Percentiles rank a stretch among this genome's conserved stretches.
These are phyloP conservation scores for Hamamelis virginiana DNA, from an alignment of 164 flowering plant species.

Conservation along the genomic window DNA sequence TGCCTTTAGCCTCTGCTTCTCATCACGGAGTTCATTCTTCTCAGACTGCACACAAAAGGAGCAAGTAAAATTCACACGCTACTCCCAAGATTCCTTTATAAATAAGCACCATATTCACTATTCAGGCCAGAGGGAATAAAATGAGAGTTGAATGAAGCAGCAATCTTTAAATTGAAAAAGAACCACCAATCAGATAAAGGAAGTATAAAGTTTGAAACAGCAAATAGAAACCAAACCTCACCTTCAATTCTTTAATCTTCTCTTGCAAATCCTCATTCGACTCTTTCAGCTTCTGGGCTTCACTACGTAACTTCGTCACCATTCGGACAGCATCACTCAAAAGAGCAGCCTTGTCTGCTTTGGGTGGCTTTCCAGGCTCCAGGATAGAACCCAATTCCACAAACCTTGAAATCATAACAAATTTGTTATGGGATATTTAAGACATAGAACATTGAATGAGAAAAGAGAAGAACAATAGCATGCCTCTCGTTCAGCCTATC, in stretches of 20 bases:
- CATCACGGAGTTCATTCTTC: conserved; percentile 61
- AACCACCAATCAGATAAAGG: background rate
- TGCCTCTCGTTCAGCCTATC: conserved; percentile 34
- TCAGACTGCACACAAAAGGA: conserved; percentile 31
- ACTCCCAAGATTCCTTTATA: too few relatives aligned
- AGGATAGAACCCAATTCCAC: conserved; percentile 52
- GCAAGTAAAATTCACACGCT: background rate
- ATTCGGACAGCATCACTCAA: conserved; percentile 47
- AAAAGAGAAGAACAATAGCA: conserved; percentile 3
- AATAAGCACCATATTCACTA: too few relatives aligned
- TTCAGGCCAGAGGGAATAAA: too few relatives aligned
- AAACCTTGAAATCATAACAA: conserved; percentile 34
- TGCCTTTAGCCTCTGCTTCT: conserved; percentile 49
- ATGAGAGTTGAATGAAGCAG: too few relatives aligned
- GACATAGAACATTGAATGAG: background rate
- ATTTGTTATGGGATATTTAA: background rate
- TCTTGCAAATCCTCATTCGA: conserved; percentile 44
- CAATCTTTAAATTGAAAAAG: too few relatives aligned
- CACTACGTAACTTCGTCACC: conserved; percentile 43
- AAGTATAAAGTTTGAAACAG: background rate
- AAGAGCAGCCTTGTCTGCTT: conserved; percentile 51
- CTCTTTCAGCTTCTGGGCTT: conserved; percentile 58
- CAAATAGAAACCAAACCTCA: conserved; percentile 4
- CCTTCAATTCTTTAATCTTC: conserved; percentile 61
- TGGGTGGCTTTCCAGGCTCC: conserved; percentile 57